Percentiles rank a stretch among this genome's conserved stretches.
Conservation (phyloP, 164 flowering plant genomes). For the Protea cynaroides region DNA sequence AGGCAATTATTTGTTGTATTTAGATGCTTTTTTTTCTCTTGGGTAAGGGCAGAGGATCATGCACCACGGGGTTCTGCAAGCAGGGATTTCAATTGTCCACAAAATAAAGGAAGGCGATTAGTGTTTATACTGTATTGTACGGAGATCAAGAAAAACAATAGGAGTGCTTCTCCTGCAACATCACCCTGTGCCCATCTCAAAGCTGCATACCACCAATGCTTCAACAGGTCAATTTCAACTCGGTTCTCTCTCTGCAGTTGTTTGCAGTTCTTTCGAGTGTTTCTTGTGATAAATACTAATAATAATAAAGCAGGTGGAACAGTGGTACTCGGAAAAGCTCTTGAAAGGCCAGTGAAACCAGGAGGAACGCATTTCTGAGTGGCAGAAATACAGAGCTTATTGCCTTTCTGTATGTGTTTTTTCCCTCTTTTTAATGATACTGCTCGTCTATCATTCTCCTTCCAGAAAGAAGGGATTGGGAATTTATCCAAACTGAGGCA, state of each 20-base stretch:
- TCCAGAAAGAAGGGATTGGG: no score
- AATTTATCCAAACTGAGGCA: no score
- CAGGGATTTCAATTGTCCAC: no score
- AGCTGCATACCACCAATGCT: constrained; percentile 75
- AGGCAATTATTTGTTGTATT: constrained; percentile 14
- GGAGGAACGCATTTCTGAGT: constrained; percentile 69
- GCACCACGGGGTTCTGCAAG: no score
- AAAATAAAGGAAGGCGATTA: no score
- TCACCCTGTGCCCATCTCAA: constrained; percentile 78
- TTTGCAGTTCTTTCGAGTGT: neutral
- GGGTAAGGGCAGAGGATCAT: no score
- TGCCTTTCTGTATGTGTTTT: constrained; percentile 56
- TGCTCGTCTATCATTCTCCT: no score
- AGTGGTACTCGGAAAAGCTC: constrained; percentile 90
- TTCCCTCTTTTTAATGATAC: no score
- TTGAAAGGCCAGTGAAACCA: constrained; percentile 84
- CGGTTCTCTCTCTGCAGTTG: neutral
- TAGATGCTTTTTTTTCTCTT: constrained; percentile 10
- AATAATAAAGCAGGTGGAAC: constrained; percentile 54
- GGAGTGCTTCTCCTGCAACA: constrained; percentile 29
- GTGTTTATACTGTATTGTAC: constrained; percentile 3
- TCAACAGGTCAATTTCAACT: constrained; percentile 47
- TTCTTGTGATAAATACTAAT: neutral
- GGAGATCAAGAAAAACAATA: constrained; percentile 29
- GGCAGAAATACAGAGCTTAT: constrained; percentile 78